Evolutionary conservation across 2,329 filamentous ascomycete species (phyloP), one percentile per base, ranked within the genome.

Genomic region (Nothophaeocryptopus gaeumannii): DNA sequence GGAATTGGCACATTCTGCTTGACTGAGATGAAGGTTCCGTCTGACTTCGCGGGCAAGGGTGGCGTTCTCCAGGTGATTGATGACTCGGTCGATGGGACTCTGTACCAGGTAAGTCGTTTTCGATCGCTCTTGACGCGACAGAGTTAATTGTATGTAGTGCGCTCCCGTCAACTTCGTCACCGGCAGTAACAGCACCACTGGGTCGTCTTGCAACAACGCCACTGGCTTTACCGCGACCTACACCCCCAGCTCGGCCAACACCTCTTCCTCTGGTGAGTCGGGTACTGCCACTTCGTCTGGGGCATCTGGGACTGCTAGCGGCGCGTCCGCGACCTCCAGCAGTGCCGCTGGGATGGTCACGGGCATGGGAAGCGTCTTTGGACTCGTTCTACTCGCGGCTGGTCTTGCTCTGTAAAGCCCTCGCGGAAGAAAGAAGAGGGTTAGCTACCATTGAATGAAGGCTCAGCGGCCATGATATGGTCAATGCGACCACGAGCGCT

Each of bases 11-110:
- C 43, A 29, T 67, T 67, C 55, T 67, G 64, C 40, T 39, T 66
- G 39, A 54, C 55, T 16, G 47, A 55, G 35, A 39, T 66, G n/a
- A 51, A 49, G 32, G 63, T 52, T 11, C 63, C 63, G 5, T 47
- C 33, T 8, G 53, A 58, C 15, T 67, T 58, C 14, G 62, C 60
- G 1, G 64, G 64, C 10, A 59, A 59, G 26, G 37, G 41, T 16
- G 64, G 63, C 26, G 46, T 67, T 11, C 43, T 67, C n/a, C 63
- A 67, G 46, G 62, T 67, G 20, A 55, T 63, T 20, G 63, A 64
- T 39, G 51, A 54, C 31, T 58, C 57, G 3, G 51, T 50, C 2
- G 64, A 67, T 41, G 64, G 64, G 11, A 52, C 47, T 14, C 51
- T 67, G n/a, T 67, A 66, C 42, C 64, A 66, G 59, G 64, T 65